Evolutionary conservation across 352 stramenopile species (phyloP), one percentile per base, ranked within the genome.

Genomic region (Phytophthora syringae): DNA sequence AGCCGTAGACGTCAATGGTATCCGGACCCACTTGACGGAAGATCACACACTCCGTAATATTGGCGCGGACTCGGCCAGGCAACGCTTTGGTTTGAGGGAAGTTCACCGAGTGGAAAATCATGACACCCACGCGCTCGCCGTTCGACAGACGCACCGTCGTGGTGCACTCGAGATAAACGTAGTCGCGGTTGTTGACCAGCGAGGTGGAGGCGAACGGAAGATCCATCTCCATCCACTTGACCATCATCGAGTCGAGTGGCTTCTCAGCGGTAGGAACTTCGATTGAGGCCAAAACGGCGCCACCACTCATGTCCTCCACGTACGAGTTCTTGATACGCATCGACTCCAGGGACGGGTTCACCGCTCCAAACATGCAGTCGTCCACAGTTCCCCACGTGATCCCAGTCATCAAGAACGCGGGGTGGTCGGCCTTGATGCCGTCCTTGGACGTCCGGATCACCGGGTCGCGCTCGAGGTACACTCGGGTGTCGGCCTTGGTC

Each of bases 21-120:
- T 82, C 74, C 6, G 75, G 55, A 13, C 32, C 59, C 11, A 74
- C 44, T 49, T 90, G 82, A 4, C 77, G 77, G 49, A 83, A 88
- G 60, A 92, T 75, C 11, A 52, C 74, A 37, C 77, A 89, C 16
- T 77, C 52, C 3, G 80, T 88, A 12, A 88, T 65, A 30, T 79
- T 83, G 11, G 63, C 80, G 9, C 82, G 80, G 24, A 80, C 64
- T 11, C 70, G 76, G 30, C 57, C 24, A 4, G 67, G 56, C 2
- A 89, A 42, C n/a, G 70, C 53, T 15, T 77, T 77, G 5, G 80
- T 63, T 20, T 86, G 57, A 1, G 66, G 55, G 18, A 90, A 76
- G 22, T 76, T 22, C 13, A 74, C 67, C 18, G 79, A 89, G 60
- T 90, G 82, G 52, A 79, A 53, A 10, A 80, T 51, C 64, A 84